Percentiles rank a stretch among this genome's conserved stretches.
phyloP scores from a whole-genome alignment of 805 yeast species.

The Aciculoconidium aculeatum region DNA sequence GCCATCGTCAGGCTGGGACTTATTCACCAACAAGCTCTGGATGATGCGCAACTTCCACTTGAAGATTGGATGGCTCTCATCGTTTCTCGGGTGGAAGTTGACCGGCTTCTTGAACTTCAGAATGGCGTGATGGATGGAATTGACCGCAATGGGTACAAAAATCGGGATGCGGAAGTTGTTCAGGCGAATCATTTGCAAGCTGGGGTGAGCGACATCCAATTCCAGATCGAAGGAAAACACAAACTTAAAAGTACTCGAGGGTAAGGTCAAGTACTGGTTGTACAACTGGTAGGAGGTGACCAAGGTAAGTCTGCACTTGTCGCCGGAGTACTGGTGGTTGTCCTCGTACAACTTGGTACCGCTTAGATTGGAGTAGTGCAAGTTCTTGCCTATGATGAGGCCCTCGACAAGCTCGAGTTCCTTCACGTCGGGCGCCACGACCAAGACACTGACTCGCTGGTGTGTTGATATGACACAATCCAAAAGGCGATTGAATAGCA shows the following conservation, averaged over 20 bases:
- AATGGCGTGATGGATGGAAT: conserved; percentile 27
- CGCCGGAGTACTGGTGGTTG: conserved; percentile 14
- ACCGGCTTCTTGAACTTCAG: conserved; percentile 18
- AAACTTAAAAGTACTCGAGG: conserved; percentile 18
- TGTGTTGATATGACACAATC: conserved; percentile 20
- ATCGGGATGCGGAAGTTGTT: conserved; percentile 22
- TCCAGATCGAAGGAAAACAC: conserved; percentile 33
- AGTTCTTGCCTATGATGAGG: conserved; percentile 61
- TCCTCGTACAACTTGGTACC: conserved; percentile 54
- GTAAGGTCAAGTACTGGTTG: conserved; percentile 22
- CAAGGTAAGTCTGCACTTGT: conserved; percentile 13
- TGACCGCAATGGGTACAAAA: conserved; percentile 29
- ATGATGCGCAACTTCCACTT: conserved; percentile 30
- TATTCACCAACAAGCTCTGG: conserved; percentile 24
- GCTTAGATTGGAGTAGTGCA: conserved; percentile 62
- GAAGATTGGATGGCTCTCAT: conserved; percentile 13
- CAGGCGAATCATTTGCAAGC: conserved; percentile 28
- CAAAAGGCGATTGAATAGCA: conserved; percentile 45
- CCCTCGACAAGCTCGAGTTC: conserved; percentile 79
- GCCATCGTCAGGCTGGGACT: conserved; percentile 16
- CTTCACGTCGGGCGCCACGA: conserved; percentile 57
- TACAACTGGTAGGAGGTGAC: conserved; percentile 30
- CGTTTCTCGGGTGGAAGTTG: conserved; percentile 12
- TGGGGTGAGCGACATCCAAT: conserved; percentile 29
- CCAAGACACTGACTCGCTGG: conserved; percentile 23